Percentiles rank a stretch among this genome's conserved stretches.
phyloP scores from a whole-genome alignment of 2,329 filamentous ascomycete species.

The Leptographium radiaticola region DNA sequence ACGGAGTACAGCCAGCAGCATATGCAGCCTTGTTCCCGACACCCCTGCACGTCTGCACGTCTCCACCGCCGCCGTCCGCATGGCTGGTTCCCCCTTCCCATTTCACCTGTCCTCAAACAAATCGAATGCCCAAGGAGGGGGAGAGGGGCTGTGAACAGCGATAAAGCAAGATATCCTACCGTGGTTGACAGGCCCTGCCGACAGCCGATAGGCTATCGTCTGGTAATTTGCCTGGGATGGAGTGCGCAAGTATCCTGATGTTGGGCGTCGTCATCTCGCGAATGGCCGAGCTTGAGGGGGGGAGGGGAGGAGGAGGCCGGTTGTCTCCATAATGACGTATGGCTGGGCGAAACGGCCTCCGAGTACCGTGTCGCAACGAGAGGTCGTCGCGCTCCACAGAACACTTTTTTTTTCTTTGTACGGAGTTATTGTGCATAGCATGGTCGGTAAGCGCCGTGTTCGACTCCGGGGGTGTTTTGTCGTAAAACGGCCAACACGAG shows the following conservation, averaged over 20 bases:
- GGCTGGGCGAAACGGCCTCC: background rate
- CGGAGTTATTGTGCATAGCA: no score
- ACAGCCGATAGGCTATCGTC: background rate
- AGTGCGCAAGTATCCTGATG: background rate
- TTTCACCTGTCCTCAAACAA: background rate
- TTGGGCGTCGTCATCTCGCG: background rate
- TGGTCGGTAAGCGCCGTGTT: no score
- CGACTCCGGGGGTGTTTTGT: no score
- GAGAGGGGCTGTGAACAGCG: background rate
- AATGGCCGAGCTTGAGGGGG: background rate
- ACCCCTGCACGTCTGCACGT: background rate
- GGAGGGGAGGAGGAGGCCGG: no score
- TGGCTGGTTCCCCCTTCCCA: background rate
- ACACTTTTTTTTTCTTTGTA: no score
- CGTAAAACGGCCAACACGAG: no score
- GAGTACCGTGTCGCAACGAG: background rate
- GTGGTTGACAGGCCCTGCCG: background rate
- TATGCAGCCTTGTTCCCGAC: slow-evolving; percentile 2
- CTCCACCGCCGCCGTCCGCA: background rate
- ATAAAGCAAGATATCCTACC: background rate
- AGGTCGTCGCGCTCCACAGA: background rate
- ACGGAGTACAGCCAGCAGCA: background rate
- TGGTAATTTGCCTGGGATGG: background rate
- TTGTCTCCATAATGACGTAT: background rate
- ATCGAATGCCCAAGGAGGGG: background rate